Conservation (phyloP, 2,329 filamentous ascomycete species). For the Dactylellina parvicollis region DNA sequence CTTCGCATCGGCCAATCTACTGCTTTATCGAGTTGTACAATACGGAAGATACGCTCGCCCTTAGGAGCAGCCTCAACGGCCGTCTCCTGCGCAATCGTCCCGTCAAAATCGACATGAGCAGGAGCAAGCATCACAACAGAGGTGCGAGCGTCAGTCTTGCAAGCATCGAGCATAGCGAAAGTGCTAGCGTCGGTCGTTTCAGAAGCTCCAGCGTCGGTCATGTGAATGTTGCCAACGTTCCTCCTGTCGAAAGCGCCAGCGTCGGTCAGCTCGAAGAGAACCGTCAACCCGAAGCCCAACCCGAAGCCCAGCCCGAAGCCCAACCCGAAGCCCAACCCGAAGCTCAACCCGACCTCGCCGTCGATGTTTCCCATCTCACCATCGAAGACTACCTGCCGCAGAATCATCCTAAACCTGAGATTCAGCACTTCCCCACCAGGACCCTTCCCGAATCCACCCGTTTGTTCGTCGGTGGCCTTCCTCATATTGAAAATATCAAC, state of each 20-base stretch:
- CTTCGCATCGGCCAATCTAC: not conserved
- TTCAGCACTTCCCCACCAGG: not conserved
- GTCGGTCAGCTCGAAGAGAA: too few species aligned
- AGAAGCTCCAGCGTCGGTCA: too few species aligned
- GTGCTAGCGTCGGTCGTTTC: too few species aligned
- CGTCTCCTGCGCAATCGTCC: constrained; percentile 33
- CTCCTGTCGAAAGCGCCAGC: too few species aligned
- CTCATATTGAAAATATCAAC: constrained; percentile 36
- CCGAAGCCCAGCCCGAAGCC: not conserved
- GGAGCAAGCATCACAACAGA: not conserved
- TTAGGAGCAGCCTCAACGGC: not conserved
- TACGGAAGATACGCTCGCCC: constrained; percentile 13
- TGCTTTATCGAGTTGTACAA: constrained; percentile 32
- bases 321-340: not conserved
- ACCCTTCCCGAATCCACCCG: constrained; percentile 15
- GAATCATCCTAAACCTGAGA: not conserved
- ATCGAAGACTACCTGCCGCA: not conserved
- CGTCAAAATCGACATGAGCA: constrained; percentile 17
- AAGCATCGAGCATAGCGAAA: not conserved
- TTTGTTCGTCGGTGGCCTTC: constrained; percentile 40
- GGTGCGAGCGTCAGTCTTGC: too few species aligned
- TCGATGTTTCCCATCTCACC: not conserved
- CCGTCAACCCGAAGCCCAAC: not conserved
- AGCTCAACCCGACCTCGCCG: not conserved
- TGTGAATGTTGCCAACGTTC: too few species aligned